Base-by-base conservation (phyloP, 805 yeast genomes). In the Candida mattraensis region DNA sequence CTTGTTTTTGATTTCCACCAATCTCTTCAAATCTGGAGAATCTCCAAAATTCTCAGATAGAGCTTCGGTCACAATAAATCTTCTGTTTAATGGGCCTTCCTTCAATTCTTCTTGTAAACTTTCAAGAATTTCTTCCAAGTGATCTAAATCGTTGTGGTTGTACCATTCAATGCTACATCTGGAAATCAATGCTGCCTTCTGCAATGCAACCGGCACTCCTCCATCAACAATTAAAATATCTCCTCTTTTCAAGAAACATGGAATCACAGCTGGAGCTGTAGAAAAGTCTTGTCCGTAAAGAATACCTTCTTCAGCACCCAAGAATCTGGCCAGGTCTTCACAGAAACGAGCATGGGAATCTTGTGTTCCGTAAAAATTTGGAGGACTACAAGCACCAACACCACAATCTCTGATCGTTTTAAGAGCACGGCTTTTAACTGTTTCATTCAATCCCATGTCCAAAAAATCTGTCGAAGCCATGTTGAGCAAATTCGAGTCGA, bases 371-470 rank as follows among this genome's bases (percentile, higher is more conserved):
- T 89, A 93, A 54, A 93, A 93, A 38, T 95, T 95, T 27, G 97
- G 95, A 5, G 99, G 98, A 25, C 98, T 96, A 69, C 99, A 93
- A 1, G 97, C 91, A 46, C 99, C 99, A 33, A 93, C 97, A 57
- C 99, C 99, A 40, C 83, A 78, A 39, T 70, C 69, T 30, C 69
- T 67, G 42, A 93, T 78, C 15, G 78, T 70, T 19, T 66, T 58
- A 34, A 75, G 70, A 4, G 88, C 87, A 9, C 68, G 72, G 14
- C 67, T 59, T 34, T 66, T 66, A 24, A 87, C 67, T 11, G 44
- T 56, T 14, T 62, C 60, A 48, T 74, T 63, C 21, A 62, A 61
- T 32, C 81, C 74, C 56, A 87, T 64, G 50, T 79, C 74, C 54
- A 87, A 69, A 48, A 82, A 81, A 62, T 91, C 95, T 37, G 74